Evolutionary conservation across 352 stramenopile species (phyloP), one percentile per base, ranked within the genome.

Genomic region (Thalassiosira mediterranea): DNA sequence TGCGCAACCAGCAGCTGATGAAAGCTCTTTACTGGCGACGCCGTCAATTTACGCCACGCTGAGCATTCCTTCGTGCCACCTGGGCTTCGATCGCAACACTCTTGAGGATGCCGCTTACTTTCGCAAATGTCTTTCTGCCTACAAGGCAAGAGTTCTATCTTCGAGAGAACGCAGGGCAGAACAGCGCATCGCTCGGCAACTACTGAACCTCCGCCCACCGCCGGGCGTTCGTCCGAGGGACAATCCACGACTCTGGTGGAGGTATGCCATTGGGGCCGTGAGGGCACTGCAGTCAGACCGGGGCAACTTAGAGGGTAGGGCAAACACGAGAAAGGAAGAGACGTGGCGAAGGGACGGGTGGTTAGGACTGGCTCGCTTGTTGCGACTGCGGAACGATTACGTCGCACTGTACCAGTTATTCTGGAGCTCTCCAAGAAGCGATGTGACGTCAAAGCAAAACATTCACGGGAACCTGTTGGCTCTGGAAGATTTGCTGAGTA

Each of bases 61-160:
- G 1, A 46, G 64, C n/a, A 49, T 88, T 17, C 81, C 84, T 31
- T 83, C 76, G 1, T 89, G 73, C 52, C 76, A 68, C 40, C 48
- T 91, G 32, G 65, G 52, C 28, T 69, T 91, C 47, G 73, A 83
- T 19, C 64, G 77, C 47, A 76, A 59, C n/a, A 82, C 74, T 31
- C 48, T 91, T 25, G 82, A 91, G 76, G 82, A 91, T 74, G 74
- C 74, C 37, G 85, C 77, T 7, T 91, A 91, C 72, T 26, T 91
- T 40, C 68, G 85, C 29, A 87, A 88, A 72, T 88, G 79, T 21
- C 57, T 83, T 3, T 70, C 70, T 81, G 31, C 23, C 69, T 25
- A 76, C 64, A 65, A 64, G 71, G 40, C 57, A 38, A 17, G 15
- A 47, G 65, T 77, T 28, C 34, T 34, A 76, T 59, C 32, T 78